These are phyloP conservation scores for Mallotus nudiflorus DNA, from an alignment of 345 rosid genomes.

Conservation along the genomic window DNA sequence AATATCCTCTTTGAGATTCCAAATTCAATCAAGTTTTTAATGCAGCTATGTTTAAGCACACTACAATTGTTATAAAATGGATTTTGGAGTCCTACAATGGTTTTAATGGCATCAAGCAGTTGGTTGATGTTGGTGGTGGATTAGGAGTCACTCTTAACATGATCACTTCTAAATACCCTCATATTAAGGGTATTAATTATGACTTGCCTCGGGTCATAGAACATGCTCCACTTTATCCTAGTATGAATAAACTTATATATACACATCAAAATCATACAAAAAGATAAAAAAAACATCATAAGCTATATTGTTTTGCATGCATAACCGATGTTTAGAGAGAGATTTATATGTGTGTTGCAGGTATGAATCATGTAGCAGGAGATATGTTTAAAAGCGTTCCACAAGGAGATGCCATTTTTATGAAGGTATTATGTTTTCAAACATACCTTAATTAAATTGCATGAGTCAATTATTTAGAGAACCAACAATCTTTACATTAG, in stretches of 20 bases:
- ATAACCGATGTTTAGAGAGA: no score
- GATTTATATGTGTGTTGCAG: no score
- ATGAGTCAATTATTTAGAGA: no score
- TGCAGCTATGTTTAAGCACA: background rate
- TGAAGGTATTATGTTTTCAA: conserved; percentile 18
- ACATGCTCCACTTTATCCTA: background rate
- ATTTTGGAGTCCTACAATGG: background rate
- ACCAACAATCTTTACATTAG: no score
- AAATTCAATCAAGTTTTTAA: background rate
- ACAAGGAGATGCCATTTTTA: conserved; percentile 41
- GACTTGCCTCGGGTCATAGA: background rate
- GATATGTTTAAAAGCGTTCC: conserved; percentile 44
- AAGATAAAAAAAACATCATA: no score
- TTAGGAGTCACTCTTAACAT: background rate
- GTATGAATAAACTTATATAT: background rate
- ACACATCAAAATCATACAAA: background rate
- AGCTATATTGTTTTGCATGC: no score
- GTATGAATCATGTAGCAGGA: conserved; percentile 39
- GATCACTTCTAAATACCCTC: background rate
- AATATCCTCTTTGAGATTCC: background rate
- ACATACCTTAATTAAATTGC: no score
- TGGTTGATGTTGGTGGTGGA: conserved; percentile 4
- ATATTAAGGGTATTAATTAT: conserved; percentile 3
- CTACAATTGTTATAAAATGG: background rate
- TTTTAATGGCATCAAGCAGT: background rate